phyloP scores from a whole-genome alignment of 2,329 filamentous ascomycete genomes.

The Corniculantispora saksenae region DNA sequence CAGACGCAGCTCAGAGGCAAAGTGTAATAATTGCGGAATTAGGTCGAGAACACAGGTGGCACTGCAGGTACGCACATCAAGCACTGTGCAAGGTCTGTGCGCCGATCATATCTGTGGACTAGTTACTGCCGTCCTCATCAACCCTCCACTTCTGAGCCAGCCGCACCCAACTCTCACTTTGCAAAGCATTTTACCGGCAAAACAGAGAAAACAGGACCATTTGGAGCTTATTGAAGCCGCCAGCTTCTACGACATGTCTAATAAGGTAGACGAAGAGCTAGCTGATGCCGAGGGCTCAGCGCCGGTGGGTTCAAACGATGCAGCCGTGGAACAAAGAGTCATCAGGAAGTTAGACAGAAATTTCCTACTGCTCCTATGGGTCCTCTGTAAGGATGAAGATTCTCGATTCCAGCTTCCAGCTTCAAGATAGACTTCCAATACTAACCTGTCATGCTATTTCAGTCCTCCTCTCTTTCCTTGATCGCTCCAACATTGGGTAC shows the following conservation, averaged over 20 bases:
- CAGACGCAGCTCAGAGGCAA: background rate
- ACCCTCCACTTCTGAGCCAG: too few relatives aligned
- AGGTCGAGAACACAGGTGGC: background rate
- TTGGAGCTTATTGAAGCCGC: background rate
- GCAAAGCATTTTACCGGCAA: too few relatives aligned
- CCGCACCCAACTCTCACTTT: too few relatives aligned
- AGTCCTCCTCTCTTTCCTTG: constrained; percentile 17
- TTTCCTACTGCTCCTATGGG: constrained; percentile 12
- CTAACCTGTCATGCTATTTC: background rate
- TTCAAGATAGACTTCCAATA: background rate
- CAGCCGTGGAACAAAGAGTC: background rate
- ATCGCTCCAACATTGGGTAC: constrained; percentile 19
- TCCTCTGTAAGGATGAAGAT: constrained; percentile 9
- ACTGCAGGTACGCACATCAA: background rate
- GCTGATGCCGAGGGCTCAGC: background rate
- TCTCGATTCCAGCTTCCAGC: too few relatives aligned
- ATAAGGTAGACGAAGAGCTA: background rate
- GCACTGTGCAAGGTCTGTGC: background rate
- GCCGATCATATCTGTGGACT: background rate
- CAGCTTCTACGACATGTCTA: background rate
- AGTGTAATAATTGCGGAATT: background rate
- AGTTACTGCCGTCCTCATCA: too few relatives aligned
- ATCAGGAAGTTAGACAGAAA: constrained; percentile 13
- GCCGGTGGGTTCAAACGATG: background rate
- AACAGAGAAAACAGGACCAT: background rate